A percentile compares a stretch with the other conserved stretches of the same genome.
phyloP scores from a whole-genome alignment of 2,329 filamentous ascomycete species.

The Sarocladium oryzae region DNA sequence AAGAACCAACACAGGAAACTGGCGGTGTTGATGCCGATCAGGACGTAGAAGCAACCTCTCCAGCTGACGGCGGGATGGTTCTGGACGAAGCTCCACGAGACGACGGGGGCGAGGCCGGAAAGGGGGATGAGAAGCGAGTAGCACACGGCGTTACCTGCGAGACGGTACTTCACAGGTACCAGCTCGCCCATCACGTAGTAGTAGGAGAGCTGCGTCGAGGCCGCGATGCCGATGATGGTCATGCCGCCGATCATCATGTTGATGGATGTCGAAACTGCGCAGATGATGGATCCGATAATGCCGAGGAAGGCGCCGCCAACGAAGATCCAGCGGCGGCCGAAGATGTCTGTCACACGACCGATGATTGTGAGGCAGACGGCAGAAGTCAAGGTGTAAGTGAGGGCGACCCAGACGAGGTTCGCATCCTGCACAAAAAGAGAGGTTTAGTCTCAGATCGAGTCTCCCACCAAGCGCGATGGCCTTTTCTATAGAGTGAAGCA shows the following conservation, averaged over 20 bases:
- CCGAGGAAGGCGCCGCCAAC: slow-evolving; percentile 6
- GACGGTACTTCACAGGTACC: slow-evolving; percentile 30
- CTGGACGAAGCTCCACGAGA: slow-evolving; percentile 21
- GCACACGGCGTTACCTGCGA: slow-evolving; percentile 23
- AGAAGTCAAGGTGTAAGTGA: slow-evolving; percentile 22
- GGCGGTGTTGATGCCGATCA: slow-evolving; percentile 22
- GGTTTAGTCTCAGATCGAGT: no score
- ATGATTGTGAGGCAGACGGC: slow-evolving; percentile 21
- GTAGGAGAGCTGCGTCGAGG: slow-evolving; percentile 30
- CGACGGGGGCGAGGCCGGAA: slow-evolving; percentile 21
- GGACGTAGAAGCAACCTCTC: slow-evolving; percentile 23
- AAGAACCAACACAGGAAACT: slow-evolving; percentile 22
- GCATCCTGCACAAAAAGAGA: slow-evolving; percentile 11
- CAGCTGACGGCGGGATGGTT: slow-evolving; percentile 20
- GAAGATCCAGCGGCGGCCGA: slow-evolving; percentile 16
- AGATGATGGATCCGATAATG: slow-evolving; percentile 19
- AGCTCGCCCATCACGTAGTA: slow-evolving; percentile 30
- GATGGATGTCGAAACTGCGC: slow-evolving; percentile 27
- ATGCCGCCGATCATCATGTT: slow-evolving; percentile 29
- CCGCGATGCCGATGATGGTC: slow-evolving; percentile 29
- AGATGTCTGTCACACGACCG: slow-evolving; percentile 21
- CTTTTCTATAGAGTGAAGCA: not conserved
- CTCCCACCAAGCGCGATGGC: no score
- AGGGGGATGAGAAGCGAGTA: slow-evolving; percentile 26
- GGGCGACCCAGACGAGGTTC: slow-evolving; percentile 24